These are phyloP conservation scores for Lecanicillium sp. DNA, from an alignment of 2,329 filamentous ascomycete species.

Conservation along the genomic window DNA sequence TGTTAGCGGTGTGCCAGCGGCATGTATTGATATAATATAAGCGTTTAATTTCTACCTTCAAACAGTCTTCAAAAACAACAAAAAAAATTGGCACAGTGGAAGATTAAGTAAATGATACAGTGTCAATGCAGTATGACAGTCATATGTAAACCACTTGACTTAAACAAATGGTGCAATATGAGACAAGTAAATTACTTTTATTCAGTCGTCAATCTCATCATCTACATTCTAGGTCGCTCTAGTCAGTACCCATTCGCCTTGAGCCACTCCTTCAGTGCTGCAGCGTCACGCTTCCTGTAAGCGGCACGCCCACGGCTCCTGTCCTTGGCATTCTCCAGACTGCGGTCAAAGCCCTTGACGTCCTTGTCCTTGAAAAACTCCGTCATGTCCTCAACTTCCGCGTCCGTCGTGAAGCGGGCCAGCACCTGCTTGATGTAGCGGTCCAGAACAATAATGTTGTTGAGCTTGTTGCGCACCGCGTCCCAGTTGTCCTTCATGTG, in stretches of 20 bases:
- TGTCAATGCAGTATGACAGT: no score
- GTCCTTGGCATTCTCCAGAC: slow-evolving; percentile 76
- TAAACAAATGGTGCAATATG: no score
- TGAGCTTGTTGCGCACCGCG: slow-evolving; percentile 61
- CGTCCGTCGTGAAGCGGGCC: slow-evolving; percentile 66
- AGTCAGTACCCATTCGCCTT: slow-evolving; percentile 37
- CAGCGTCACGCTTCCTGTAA: slow-evolving; percentile 72
- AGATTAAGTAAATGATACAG: no score
- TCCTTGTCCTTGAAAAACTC: slow-evolving; percentile 83
- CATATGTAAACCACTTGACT: no score
- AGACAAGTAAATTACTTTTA: no score
- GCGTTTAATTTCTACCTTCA: no score
- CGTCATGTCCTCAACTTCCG: slow-evolving; percentile 66
- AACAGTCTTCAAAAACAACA: no score
- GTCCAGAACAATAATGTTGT: slow-evolving; percentile 81
- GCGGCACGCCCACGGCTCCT: slow-evolving; percentile 74
- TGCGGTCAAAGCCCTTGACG: slow-evolving; percentile 77
- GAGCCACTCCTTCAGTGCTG: slow-evolving; percentile 72
- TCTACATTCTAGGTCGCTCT: not conserved
- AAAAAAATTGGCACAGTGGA: no score
- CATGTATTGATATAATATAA: no score
- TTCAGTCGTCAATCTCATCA: not conserved
- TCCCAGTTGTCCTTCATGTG: slow-evolving; percentile 82
- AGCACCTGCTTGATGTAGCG: slow-evolving; percentile 75
- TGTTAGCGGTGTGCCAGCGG: no score